phyloP scores from a whole-genome alignment of 305 asterid species.

The Fraxinus ornus region DNA sequence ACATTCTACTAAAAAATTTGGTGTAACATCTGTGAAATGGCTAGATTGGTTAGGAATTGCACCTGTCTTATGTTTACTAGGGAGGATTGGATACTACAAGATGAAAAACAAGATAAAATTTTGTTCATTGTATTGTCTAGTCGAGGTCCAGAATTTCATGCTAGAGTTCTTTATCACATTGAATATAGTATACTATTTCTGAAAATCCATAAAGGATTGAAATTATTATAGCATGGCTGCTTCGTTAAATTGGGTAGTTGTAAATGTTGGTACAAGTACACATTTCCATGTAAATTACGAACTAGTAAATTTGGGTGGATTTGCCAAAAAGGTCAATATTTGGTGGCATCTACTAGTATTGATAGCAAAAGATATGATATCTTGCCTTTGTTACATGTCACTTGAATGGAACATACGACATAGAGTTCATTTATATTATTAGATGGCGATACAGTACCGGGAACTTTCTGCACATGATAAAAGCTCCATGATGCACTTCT shows the following conservation, averaged over 20 bases:
- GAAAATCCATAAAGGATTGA: neutral
- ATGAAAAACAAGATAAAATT: neutral
- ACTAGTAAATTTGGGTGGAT: too few species aligned
- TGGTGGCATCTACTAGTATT: too few species aligned
- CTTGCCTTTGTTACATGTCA: too few species aligned
- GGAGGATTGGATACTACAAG: neutral
- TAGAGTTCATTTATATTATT: too few species aligned
- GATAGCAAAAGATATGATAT: too few species aligned
- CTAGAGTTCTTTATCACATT: neutral
- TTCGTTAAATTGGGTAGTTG: neutral
- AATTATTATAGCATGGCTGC: neutral
- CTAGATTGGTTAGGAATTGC: constrained; percentile 9
- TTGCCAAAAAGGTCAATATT: too few species aligned
- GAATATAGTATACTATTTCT: neutral
- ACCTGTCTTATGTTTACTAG: neutral
- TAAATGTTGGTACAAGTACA: too few species aligned
- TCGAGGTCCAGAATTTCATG: constrained; percentile 1
- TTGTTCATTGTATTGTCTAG: neutral
- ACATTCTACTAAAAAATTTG: constrained; percentile 7
- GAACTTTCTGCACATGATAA: neutral
- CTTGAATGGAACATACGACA: too few species aligned
- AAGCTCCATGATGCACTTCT: neutral
- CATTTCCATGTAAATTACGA: too few species aligned
- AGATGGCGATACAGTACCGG: too few species aligned
- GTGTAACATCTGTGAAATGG: neutral